Base-by-base conservation (phyloP, 306 rosid genomes). In the Cajanus cajan region DNA sequence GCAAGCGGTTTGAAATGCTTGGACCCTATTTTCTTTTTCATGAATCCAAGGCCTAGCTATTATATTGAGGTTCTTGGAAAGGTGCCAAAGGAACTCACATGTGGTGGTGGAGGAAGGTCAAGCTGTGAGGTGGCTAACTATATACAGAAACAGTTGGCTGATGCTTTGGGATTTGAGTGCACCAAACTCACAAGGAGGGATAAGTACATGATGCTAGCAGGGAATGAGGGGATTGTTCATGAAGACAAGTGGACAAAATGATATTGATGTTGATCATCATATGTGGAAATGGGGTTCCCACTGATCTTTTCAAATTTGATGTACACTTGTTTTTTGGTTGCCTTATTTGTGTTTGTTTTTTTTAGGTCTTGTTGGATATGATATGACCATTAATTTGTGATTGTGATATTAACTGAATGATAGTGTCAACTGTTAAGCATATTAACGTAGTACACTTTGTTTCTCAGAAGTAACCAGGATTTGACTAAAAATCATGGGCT, bases 181-280 rank as follows among this genome's bases (percentile, higher is more conserved):
- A 93, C 98, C 0, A 70, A 64, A 16, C 88, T 91, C 14, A 95
- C 98, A 1, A 89, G 99, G 59, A 93, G 74, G 81, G 99, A 93
- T 57, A 95, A 95, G 88, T 95, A 95, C 43, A 37, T 93, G 96
- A 95, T 91, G 98, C 85, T 95, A 15, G 99, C 98, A 7, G 98
- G 97, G 77, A 93, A 93, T 84, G 97, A 93, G 62, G 99, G 99
- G 2, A 40, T 92, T 52, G 96, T 92, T 8, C 18, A 78, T 25
- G 62, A 85, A 33, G 71, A 65, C 10, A 87, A 76, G 34, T 39
- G 50, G 21, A 80, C 15, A 55, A 86, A 73, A 28, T 34, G 72
- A 48, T 65, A 52, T 6, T 71, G 40, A 36, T 59, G 31, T 28
- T 28, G 31, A 3, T 28, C 2, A 28, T 28, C 31, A 13, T 15